Evolutionary conservation across 1,139 yeast species (phyloP), one percentile per base, ranked within the genome.

Genomic region (Pichia sp.): DNA sequence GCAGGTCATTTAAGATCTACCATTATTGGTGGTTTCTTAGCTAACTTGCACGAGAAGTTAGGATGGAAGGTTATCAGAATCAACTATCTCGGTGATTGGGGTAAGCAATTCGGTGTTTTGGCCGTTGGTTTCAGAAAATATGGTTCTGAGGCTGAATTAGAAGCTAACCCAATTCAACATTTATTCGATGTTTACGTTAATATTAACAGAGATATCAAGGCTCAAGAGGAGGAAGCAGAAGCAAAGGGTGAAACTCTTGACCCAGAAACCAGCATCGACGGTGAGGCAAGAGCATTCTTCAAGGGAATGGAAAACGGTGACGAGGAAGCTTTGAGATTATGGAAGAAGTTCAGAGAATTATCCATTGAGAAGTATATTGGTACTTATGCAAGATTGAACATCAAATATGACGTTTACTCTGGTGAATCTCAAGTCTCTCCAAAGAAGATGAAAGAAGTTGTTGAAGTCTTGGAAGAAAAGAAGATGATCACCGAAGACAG

Each of bases 1-100:
- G 99, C 99, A 41, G 99, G 99, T 41, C 99, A 91, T 63, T 77
- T 91, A 63, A 80, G 99, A 66, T 85, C 96, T 29, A 91, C 99
- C 27, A 91, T 91, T 57, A 91, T 91, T 58, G 99, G 99, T 52
- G 97, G 98, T n/a, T 91, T 87, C 66, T 62, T 93, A 40, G 65
- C 95, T 32, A 91, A 88, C 62, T 71, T 91, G 59, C 86, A 91
- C 58, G 96, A 88, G 62, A 78, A 77, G 50, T 68, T 81, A 41
- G 97, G 97, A 29, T 91, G 91, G 83, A 75, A 85, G 14, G 98
- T 93, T 29, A 66, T 73, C 48, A 77, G 96, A 66, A 71, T 91
- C 66, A 91, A 91, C 66, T 91, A 93, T 64, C 71, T 91, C 50
- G 99, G 99, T 56, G 99, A 91, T 65, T 91, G 98, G 98, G 99